Evolutionary conservation across 352 stramenopile species (phyloP), one percentile per base, ranked within the genome.

Genomic region (Phytophthora melonis): DNA sequence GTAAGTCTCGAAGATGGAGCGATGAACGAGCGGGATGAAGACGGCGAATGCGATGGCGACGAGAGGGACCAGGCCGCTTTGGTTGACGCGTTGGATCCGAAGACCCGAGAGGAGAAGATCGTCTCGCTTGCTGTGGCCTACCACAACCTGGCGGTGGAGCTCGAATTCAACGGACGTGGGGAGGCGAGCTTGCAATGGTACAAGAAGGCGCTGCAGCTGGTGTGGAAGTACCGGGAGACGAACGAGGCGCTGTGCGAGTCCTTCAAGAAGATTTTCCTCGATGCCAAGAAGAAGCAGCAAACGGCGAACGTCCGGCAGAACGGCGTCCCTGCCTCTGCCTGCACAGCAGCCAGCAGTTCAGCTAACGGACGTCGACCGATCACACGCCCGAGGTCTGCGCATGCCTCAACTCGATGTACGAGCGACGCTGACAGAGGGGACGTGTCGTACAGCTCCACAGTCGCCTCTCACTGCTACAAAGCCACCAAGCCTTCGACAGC

Each of bases 101-200:
- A 88, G 62, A 83, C 77, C 3, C 72, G 78, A 5, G 88, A 95
- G 60, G 86, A 93, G 63, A 95, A 95, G 66, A 81, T 93, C 47
- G 80, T 95, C 34, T 87, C 84, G 27, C 78, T 95, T 3, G 88
- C 88, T 0, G 87, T 95, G 18, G 88, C 88, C 6, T 95, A 95
- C 66, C 88, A 93, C 57, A 95, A 95, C 58, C 71, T 95, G 25
- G 86, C 83, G 1, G 88, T 93, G 14, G 88, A 95, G 67, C 72
- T 95, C 1, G 88, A 95, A 63, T 93, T 93, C 63, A 95, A 93
- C 50, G 74, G 73, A 3, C 78, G 85, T 5, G 82, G 85, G 0
- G 86, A 93, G 30, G 85, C 86, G 10, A 93, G 88, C 63, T 74
- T 95, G 11, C 88, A 95, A 63, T 95, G 88, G 88, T 95, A 93